Evolutionary conservation across 164 flowering plant species (phyloP), one percentile per base, ranked within the genome.

Genomic region (Nymphaea thermarum): DNA sequence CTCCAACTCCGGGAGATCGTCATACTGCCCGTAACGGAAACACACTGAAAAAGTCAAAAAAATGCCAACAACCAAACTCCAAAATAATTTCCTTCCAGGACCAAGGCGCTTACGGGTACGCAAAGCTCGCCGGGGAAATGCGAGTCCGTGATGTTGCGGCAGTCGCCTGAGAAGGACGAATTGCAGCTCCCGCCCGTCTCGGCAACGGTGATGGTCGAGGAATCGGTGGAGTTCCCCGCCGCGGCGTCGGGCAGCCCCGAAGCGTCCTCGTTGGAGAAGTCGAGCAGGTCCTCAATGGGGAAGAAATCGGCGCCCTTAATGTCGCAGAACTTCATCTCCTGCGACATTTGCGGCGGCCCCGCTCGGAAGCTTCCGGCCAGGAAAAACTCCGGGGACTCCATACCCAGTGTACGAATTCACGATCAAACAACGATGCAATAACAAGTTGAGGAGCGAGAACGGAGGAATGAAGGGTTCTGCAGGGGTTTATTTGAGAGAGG

Each of bases 1-100:
- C 78, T 93, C 97, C 1, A 93, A 87, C 77, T 93, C 89, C n/a
- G 88, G 92, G 74, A 87, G 43, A 60, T 90, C 98, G 43, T 90
- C 98, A 63, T 80, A 85, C 98, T 93, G 92, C 64, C 3, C 36
- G 36, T 25, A 25, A 25, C 36, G 36, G 36, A 62, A 8, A 17
- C 7, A 62, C 7, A 62, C 64, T 17, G n/a, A 12, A 17, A 62
- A 62, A 12, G n/a, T 17, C 64, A 62, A 10, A 62, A 62, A 62
- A 62, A 62, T 62, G 10, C 16, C 60, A 55, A 55, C 60, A 55
- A 10, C 16, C 10, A 8, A 8, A 10, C 64, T 11, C 64, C 64
- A 62, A 62, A 62, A 17, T 6, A 62, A 6, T 17, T 10, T 17
- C n/a, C 41, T 11, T 41, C n/a, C 18, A 2, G 64, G 11, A 10